Base-by-base conservation (phyloP, 345 rosid genomes). In the Brassica juncea region DNA sequence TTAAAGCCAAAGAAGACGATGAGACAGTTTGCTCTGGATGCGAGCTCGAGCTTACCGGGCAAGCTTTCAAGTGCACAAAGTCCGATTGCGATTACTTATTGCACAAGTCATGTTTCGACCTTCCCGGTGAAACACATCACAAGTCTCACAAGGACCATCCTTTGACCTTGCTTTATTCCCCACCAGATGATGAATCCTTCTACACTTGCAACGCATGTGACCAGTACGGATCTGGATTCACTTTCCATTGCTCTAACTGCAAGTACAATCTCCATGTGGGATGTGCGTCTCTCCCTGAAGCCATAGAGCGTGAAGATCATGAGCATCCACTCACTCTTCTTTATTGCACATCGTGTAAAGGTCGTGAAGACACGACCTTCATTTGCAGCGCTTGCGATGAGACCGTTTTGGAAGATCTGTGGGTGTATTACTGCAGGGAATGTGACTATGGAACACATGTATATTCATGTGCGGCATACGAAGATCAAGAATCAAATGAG, bases 71-170 rank as follows among this genome's bases (percentile, higher is more conserved):
- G 10, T 71, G 81, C 12, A 71, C 71, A 0, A 77, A 77, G 25
- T 35, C 62, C 27, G 71, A 77, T 0, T 77, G 81, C 2, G 75
- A 77, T 25, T 77, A 77, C 81, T 70, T 70, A 55, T 35, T 77
- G 21, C 80, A 77, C 70, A 77, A 77, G 75, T 77, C 81, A 49
- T 77, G 81, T 77, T 70, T 70, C 1, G 47, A 62, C 39, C 70
- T 77, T 11, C 71, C 81, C 0, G 5, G 66, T 25, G 58, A 63
- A 27, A 64, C 7, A 21, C 4, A 11, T 15, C 81, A 71, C 71
- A 77, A 77, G 65, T 52, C 81, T 37, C 81, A 77, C 66, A 10
- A 8, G 2, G 10, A 71, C 5, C 81, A 77, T 1, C 70, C 76
- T 77, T 55, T 77, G 4, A 64, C 66, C 42, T 2, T 77, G 21